Percentiles rank a stretch among this genome's conserved stretches.
These are phyloP conservation scores for Trichothecium roseum DNA, from an alignment of 2,329 filamentous ascomycete species.

Conservation along the genomic window DNA sequence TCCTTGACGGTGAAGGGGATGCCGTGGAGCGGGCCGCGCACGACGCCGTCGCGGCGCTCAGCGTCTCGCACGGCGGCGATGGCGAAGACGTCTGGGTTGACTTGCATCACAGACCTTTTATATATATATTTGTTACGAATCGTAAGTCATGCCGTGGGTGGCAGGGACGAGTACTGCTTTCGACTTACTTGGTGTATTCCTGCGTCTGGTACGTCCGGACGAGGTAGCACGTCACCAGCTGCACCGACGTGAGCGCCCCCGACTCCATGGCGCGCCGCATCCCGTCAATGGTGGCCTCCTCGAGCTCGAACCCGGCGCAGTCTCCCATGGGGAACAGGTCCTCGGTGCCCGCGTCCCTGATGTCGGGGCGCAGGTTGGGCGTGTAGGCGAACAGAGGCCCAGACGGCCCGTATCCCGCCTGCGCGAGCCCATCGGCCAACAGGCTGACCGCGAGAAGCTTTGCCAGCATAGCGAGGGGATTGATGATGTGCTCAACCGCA, in stretches of 20 bases:
- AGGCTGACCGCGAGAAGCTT: too few relatives aligned
- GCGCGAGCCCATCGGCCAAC: too few relatives aligned
- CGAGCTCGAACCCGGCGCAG: conserved; percentile 50
- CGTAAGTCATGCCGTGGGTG: not conserved
- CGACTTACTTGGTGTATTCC: conserved; percentile 48
- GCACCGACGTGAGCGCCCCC: conserved; percentile 36
- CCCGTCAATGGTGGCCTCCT: conserved; percentile 60
- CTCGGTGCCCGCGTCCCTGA: conserved; percentile 23
- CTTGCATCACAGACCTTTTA: conserved; percentile 1
- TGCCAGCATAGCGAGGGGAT: too few relatives aligned
- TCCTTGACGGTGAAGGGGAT: conserved; percentile 15
- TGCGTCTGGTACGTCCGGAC: conserved; percentile 50
- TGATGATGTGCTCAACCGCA: too few relatives aligned
- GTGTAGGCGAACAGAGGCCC: conserved; percentile 11
- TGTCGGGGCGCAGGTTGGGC: conserved; percentile 21
- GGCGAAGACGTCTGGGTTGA: conserved; percentile 6
- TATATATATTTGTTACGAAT: not conserved
- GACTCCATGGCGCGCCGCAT: conserved; percentile 47
- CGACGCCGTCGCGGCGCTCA: conserved; percentile 9
- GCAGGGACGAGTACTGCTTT: too few relatives aligned
- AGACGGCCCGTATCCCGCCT: too few relatives aligned
- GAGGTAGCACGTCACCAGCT: conserved; percentile 46
- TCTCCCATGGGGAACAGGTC: conserved; percentile 49
- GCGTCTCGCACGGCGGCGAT: conserved; percentile 9
- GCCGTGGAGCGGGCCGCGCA: conserved; percentile 12